Conservation (phyloP, 2,329 filamentous ascomycete species). For the Aspergillus fumigatus region DNA sequence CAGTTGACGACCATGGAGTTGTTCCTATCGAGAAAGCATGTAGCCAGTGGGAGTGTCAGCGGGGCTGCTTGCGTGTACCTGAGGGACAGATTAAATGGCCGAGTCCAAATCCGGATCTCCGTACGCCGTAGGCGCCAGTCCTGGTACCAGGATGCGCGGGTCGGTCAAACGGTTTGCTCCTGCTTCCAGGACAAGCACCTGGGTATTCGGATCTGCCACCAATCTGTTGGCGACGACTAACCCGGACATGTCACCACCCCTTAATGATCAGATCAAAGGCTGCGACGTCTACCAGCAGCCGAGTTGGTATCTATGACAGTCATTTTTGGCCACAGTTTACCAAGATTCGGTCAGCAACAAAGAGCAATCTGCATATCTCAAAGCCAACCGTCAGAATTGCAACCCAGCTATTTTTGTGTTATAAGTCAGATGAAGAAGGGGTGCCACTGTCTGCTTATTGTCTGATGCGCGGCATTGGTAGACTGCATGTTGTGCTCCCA, state of each 20-base stretch:
- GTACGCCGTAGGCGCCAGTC: constrained; percentile 5
- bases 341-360: too few relatives aligned
- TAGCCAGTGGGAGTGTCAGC: neutral
- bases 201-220: constrained; percentile 17
- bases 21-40: neutral
- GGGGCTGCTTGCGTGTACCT: constrained; percentile 2
- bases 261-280: constrained; percentile 23
- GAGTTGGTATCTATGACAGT: neutral
- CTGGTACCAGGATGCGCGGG: constrained; percentile 11
- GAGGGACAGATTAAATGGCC: constrained; percentile 8
- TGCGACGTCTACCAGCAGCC: neutral
- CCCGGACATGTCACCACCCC: constrained; percentile 27
- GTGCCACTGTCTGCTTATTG: too few relatives aligned
- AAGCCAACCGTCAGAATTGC: too few relatives aligned
- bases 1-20: constrained; percentile 37
- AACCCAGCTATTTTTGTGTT: too few relatives aligned
- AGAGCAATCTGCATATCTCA: too few relatives aligned
- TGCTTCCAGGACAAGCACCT: constrained; percentile 22
- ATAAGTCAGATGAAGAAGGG: too few relatives aligned
- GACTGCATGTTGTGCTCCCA: too few relatives aligned
- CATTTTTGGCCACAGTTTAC: too few relatives aligned
- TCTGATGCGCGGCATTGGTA: too few relatives aligned
- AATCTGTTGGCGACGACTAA: constrained; percentile 23
- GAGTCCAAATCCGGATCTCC: constrained; percentile 16
- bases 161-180: constrained; percentile 14